Conservation (phyloP, 441 rosid species). For the Capsella rubella region DNA sequence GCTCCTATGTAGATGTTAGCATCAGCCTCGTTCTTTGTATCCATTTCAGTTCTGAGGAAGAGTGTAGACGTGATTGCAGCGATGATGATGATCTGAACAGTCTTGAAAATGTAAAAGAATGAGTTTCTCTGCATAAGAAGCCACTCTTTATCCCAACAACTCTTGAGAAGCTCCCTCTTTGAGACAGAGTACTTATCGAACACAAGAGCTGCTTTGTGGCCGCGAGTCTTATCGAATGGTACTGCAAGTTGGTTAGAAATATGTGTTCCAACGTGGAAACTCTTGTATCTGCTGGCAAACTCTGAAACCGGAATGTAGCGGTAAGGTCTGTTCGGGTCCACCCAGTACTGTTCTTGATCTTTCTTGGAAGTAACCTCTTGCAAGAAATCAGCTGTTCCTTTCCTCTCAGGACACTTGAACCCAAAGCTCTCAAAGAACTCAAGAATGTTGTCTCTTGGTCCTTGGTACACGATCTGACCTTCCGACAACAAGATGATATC, state of each 20-base stretch:
- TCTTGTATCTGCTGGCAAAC: conserved; percentile 65
- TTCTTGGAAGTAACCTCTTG: conserved; percentile 96
- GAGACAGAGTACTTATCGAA: conserved; percentile 66
- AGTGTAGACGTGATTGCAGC: conserved; percentile 67
- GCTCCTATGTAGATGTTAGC: conserved; percentile 68
- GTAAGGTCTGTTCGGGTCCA: conserved; percentile 59
- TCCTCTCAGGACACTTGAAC: conserved; percentile 87
- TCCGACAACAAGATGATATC: conserved; percentile 80
- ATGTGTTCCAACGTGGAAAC: conserved; percentile 67
- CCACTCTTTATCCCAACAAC: conserved; percentile 88
- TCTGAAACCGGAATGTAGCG: conserved; percentile 69
- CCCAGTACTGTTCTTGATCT: conserved; percentile 94
- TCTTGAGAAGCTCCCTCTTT: conserved; percentile 65
- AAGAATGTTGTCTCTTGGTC: conserved; percentile 75
- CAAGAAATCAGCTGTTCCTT: conserved; percentile 91
- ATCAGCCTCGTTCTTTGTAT: conserved; percentile 53
- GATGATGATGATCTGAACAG: conserved; percentile 65
- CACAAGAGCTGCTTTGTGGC: conserved; percentile 78
- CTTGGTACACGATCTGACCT: conserved; percentile 84
- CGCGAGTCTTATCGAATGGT: conserved; percentile 63
- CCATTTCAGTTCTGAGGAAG: conserved; percentile 64
- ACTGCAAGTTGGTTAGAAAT: conserved; percentile 61
- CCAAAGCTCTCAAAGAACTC: conserved; percentile 86
- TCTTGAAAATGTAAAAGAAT: conserved; percentile 68
- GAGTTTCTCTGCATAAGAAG: conserved; percentile 74